Evolutionary conservation across 176 grass and related monocot genomes (phyloP), one percentile per base, ranked within the genome.

Genomic region (Bromus sterilis): DNA sequence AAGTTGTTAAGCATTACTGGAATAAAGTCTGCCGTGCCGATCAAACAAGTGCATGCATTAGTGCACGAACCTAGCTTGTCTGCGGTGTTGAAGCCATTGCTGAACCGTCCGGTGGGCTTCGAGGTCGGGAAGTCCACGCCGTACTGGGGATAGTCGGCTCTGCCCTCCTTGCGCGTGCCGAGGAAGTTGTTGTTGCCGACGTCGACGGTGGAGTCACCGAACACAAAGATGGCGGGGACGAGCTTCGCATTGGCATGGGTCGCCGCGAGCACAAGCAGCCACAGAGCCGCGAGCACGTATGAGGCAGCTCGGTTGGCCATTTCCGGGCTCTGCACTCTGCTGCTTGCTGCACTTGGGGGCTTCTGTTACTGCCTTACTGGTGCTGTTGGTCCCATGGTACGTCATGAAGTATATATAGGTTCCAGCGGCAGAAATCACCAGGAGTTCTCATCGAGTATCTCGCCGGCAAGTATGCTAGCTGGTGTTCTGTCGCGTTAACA

Each of bases 191-290:
- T 95, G 87, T 90, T 95, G 25, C 93, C 96, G 11, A 98, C 91
- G 75, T 98, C 96, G 42, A 90, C 86, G 4, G 93, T 98, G 13
- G 96, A 98, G 65, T 98, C 96, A 0, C 96, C 93, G 67, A 95
- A 98, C 76, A 98, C 89, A 78, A 91, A 98, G 37, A 95, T 66
- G 4, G 96, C 96, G 4, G 84, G 93, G 72, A 43, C 55, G 5
- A 53, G 72, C 75, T 7, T 56, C 76, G 46, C 78, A 71, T 36
- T 78, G n/a, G 46, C 74, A 44, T 44, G n/a, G n/a, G 15, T 31
- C 39, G 23, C 63, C 36, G 10, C 33, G 41, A 90, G 66, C 68
- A 49, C 42, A 20, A 92, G 53, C 56, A 91, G 8, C 57, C 78
- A 63, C 36, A 92, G 63, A 40, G 78, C 46, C 62, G 60, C 82